Base-by-base conservation (phyloP, 2,329 filamentous ascomycete species). In the Camillea tinctor region DNA sequence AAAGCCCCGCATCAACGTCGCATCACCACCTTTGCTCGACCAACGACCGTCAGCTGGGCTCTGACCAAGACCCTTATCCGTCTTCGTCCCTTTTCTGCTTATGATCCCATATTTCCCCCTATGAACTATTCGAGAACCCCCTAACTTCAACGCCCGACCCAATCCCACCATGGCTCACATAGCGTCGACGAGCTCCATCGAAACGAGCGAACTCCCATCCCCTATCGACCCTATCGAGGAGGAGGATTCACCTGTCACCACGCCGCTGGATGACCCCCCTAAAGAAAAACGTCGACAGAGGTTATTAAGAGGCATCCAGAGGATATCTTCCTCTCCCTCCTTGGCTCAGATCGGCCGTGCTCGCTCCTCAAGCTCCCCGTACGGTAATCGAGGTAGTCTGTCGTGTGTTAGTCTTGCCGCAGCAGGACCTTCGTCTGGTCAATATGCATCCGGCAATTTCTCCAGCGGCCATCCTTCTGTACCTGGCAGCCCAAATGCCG, bases 251-350 rank as follows among this genome's bases (percentile, higher is more conserved):
- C 58, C 63, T 22, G 53, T 54, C 15, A 22, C 40, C 30, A 57
- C 65, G 23, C 64, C 65, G 19, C 58, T 66, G 13, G 74, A 74
- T 40, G 64, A 61, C 48, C 76, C 75, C 2, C 80, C 79, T 23
- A 92, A 89, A 75, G 79, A 84, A 59, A 92, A 88, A 73, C 84
- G 86, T 56, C 85, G 90, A 52, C 86, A 88, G 68, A 86, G 88
- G 60, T 76, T 96, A 36, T 79, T 96, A 19, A 87, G 88, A 64
- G 86, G 88, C 30, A 82, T 96, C 54, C 89, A 94, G 63, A 88
- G 91, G 60, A 94, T 96, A 70, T 88, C 91, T 11, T 96, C 92
- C 0, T 92, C 89, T 6, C 88, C 90, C 1, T 91, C 90, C 17
- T 77, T 96, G 55, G 80, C 84, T 49, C 84, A 84, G 60, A 75